Percentiles rank a stretch among this genome's conserved stretches.
Conservation (phyloP, 345 rosid genomes). For the sweet orange (Citrus sinensis) region DNA sequence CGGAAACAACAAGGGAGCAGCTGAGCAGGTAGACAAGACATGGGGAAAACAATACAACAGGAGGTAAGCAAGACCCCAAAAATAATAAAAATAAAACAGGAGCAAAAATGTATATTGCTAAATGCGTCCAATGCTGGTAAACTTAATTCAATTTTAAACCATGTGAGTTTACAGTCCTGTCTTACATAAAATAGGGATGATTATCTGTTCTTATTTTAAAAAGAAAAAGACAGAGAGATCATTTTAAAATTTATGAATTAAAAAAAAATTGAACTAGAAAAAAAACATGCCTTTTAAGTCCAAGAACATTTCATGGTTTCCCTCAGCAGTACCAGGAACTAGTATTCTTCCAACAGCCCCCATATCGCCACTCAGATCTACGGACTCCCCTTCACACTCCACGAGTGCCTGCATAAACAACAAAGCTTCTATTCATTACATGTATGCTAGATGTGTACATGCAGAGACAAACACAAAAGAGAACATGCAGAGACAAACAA, state of each 20-base stretch:
- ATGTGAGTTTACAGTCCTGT: neutral
- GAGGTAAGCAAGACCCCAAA: neutral
- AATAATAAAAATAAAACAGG: neutral
- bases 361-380: constrained; percentile 93
- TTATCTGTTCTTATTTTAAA: neutral
- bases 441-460: neutral
- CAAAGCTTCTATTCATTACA: constrained; percentile 11
- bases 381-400: constrained; percentile 95
- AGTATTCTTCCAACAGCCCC: constrained; percentile 93
- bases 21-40: neutral
- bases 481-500: neutral
- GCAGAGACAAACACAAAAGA: neutral
- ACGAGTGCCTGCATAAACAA: constrained; percentile 70
- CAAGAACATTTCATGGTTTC: constrained; percentile 58
- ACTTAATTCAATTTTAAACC: neutral
- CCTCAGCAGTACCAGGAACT: constrained; percentile 50
- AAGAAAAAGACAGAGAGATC: neutral
- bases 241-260: no score
- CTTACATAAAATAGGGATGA: neutral
- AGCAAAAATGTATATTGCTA: neutral
- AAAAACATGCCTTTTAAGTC: constrained; percentile 76
- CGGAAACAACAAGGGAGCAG: neutral
- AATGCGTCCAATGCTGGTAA: neutral
- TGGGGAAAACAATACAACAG: neutral
- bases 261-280: neutral